A percentile compares a stretch with the other conserved stretches of the same genome.
Conservation (phyloP, 306 rosid genomes). For the Mimosa pudica region DNA sequence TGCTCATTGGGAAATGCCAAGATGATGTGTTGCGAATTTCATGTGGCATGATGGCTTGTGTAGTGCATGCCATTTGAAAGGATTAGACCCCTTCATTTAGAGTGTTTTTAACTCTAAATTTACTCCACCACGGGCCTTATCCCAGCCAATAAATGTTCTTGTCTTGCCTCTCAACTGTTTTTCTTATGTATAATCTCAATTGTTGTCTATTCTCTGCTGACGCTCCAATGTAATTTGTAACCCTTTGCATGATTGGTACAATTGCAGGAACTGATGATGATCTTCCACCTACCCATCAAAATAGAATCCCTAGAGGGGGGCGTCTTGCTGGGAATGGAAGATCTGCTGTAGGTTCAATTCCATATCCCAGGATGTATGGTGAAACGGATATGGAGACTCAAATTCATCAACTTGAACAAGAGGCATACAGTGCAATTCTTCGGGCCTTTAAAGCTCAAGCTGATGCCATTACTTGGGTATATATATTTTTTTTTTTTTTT, state of each 20-base stretch:
- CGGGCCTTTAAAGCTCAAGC: conserved; percentile 99
- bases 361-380: conserved; percentile 73
- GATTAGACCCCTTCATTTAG: background rate
- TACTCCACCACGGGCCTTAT: background rate
- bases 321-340: conserved; percentile 84
- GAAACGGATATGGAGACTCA: conserved; percentile 88
- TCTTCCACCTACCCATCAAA: conserved; percentile 83
- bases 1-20: background rate
- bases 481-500: conserved; percentile 43
- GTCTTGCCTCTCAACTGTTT: background rate
- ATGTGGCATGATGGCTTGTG: background rate
- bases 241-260: conserved; percentile 24
- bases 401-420: conserved; percentile 94
- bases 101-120: background rate
- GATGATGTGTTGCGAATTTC: background rate
- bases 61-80: background rate
- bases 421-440: conserved; percentile 91
- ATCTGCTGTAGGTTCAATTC: conserved; percentile 67
- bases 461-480: conserved; percentile 98
- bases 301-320: conserved; percentile 80
- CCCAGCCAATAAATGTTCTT: background rate
- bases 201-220: background rate
- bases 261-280: conserved; percentile 89
- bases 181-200: conserved; percentile 17
- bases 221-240: conserved; percentile 18